These are phyloP conservation scores for Leccinum rimulosum DNA, from an alignment of 768 basidiomycete species.

Conservation along the genomic window DNA sequence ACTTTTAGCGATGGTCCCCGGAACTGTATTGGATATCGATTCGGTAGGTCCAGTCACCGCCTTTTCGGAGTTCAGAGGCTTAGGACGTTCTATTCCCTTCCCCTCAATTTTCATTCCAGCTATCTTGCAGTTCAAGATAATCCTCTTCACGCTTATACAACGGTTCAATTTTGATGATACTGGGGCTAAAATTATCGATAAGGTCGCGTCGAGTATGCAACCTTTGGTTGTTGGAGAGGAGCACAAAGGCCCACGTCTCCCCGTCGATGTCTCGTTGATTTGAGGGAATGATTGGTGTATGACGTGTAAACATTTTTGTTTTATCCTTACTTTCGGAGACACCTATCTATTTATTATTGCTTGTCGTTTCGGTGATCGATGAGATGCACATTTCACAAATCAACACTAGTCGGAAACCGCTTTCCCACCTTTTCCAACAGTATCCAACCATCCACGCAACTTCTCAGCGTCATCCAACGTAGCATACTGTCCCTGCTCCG, in stretches of 20 bases:
- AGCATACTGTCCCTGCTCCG: constrained; percentile 5
- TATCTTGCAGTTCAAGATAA: constrained; percentile 8
- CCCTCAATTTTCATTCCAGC: neutral
- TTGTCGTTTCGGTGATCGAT: neutral
- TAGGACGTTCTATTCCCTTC: neutral
- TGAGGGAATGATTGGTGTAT: neutral
- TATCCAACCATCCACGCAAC: neutral
- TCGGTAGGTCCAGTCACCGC: neutral
- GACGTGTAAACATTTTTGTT: neutral
- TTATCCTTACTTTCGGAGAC: neutral
- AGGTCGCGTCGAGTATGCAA: constrained; percentile 9
- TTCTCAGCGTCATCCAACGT: constrained; percentile 12
- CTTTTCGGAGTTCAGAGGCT: neutral
- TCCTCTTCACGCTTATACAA: neutral
- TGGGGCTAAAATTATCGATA: neutral
- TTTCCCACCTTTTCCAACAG: neutral
- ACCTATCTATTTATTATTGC: neutral
- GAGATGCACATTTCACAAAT: neutral
- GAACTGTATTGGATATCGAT: constrained; percentile 8
- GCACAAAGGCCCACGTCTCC: constrained; percentile 1
- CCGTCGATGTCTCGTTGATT: neutral
- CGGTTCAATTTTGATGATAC: constrained; percentile 3
- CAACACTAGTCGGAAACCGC: neutral
- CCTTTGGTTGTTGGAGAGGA: constrained; percentile 8
- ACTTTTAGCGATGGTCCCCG: constrained; percentile 7